Percentiles rank a stretch among this genome's conserved stretches.
Conservation (phyloP, 257 asterid species). For the Knoxia roxburghii region DNA sequence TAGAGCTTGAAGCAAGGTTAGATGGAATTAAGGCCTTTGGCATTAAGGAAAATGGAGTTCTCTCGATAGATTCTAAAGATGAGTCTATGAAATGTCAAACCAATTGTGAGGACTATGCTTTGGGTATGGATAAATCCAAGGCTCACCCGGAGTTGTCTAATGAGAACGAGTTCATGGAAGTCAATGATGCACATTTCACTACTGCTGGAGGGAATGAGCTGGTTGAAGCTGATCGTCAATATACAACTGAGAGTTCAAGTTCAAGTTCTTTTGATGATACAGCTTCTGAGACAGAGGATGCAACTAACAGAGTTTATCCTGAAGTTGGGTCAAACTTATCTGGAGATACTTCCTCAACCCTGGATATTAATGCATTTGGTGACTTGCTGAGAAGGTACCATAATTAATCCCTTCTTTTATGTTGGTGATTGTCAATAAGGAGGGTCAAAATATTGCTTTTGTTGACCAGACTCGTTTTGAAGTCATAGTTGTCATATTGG, state of each 20-base stretch:
- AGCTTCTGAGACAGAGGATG: slow-evolving; percentile 39
- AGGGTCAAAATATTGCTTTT: background rate
- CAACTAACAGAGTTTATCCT: slow-evolving; percentile 25
- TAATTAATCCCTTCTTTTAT: background rate
- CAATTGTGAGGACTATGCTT: slow-evolving; percentile 24
- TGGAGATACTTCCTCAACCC: slow-evolving; percentile 35
- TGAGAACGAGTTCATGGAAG: slow-evolving; percentile 31
- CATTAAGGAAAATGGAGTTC: slow-evolving; percentile 24
- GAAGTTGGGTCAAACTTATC: slow-evolving; percentile 40
- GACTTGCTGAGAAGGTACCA: slow-evolving; percentile 43
- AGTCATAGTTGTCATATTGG: background rate
- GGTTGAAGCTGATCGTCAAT: slow-evolving; percentile 34
- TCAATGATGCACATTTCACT: slow-evolving; percentile 38
- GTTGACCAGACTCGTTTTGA: background rate
- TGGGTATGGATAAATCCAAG: slow-evolving; percentile 6
- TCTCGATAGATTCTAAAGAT: slow-evolving; percentile 48
- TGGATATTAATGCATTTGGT: slow-evolving; percentile 29
- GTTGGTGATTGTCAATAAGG: background rate
- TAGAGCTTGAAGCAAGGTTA: slow-evolving; percentile 22
- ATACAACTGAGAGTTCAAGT: slow-evolving; percentile 66
- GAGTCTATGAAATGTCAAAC: slow-evolving; percentile 49
- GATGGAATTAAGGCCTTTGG: slow-evolving; percentile 29
- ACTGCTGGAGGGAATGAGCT: slow-evolving; percentile 27
- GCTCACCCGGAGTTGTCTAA: slow-evolving; percentile 29
- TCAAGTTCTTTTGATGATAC: slow-evolving; percentile 74